A percentile compares a stretch with the other conserved stretches of the same genome.
Conservation (phyloP, 192 early-diverging fungal species). For the Backusella psychrophila region DNA sequence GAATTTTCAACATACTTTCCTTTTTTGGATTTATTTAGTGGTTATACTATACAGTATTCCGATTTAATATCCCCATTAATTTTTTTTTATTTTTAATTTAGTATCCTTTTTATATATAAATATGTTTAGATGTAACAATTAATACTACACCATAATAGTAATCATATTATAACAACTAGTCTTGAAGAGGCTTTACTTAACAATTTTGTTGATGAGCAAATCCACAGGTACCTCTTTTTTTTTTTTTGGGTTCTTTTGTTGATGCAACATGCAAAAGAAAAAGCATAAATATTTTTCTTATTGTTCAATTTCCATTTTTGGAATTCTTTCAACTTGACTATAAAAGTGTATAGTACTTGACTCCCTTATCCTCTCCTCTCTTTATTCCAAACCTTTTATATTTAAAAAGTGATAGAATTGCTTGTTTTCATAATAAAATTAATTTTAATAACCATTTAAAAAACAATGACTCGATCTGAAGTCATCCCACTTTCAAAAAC, state of each 20-base stretch:
- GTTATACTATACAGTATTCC: not conserved
- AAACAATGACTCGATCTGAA: not conserved
- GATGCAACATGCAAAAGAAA: too few relatives aligned
- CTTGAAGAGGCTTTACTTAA: too few relatives aligned
- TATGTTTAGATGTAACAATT: not conserved
- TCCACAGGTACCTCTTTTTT: not conserved
- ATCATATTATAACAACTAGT: too few relatives aligned
- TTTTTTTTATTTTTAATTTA: not conserved
- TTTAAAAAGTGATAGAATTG: not conserved
- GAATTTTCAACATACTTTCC: too few relatives aligned
- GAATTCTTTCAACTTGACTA: not conserved
- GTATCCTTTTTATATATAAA: not conserved
- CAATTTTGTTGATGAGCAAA: too few relatives aligned
- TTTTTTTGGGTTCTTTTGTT: not conserved
- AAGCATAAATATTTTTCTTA: not conserved
- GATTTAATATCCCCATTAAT: not conserved
- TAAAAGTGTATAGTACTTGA: not conserved
- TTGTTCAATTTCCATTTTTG: not conserved
- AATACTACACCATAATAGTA: too few relatives aligned
- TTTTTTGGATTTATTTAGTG: too few relatives aligned
- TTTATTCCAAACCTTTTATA: not conserved
- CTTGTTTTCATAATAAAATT: not conserved
- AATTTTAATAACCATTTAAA: not conserved
- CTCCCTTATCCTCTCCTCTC: not conserved
- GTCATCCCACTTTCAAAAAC: constrained; percentile 4